Base-by-base conservation (phyloP, 2,329 filamentous ascomycete species). In the Tolypocladium nubicola region DNA sequence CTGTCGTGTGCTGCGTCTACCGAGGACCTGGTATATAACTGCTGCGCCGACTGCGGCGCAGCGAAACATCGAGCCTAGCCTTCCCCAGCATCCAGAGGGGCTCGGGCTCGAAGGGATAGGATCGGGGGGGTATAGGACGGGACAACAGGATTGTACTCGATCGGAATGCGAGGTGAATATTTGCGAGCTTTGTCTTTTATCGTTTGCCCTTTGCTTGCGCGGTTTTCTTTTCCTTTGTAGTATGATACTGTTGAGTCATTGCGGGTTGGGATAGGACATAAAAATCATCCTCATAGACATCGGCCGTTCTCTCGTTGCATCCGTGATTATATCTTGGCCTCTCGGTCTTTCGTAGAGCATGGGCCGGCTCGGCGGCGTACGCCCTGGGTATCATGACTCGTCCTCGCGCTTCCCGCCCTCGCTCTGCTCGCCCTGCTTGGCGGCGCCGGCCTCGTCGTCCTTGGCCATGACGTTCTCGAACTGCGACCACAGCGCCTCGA, bases 381-480 rank as follows among this genome's bases (percentile, higher is more conserved):
- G 23, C 23, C 21, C 16, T 1, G 45, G 21, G 33, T 26, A 16
- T 57, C 53, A 59, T 41, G 39, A 19, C 30, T 58, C 56, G 14
- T 47, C 57, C n/a, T 62, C 60, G 39, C 50, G 54, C 38, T 61
- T 59, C 54, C 61, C 63, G 8, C 68, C 61, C 2, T 67, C 65
- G 54, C 61, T 54, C 61, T 65, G 47, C 43, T 69, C 64, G n/a
- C 61, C 70, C 19, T 52, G 49, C n/a, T 55, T 56, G 23, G 52
- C 30, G 8, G 2, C 47, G 14, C 35, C 54, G 9, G 62, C 62
- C 50, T 61, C 69, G 53, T 64, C 76, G 57, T 87, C 81, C 66
- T 87, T 89, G 10, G 84, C 89, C 92, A 97, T 97, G 65, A 97
- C 92, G 63, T 87, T 89, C 75, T 99, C 94, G 68, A 99, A 97